Evolutionary conservation across 768 basidiomycete species (phyloP).

Genomic region (Leucocoprinus birnbaumii): DNA sequence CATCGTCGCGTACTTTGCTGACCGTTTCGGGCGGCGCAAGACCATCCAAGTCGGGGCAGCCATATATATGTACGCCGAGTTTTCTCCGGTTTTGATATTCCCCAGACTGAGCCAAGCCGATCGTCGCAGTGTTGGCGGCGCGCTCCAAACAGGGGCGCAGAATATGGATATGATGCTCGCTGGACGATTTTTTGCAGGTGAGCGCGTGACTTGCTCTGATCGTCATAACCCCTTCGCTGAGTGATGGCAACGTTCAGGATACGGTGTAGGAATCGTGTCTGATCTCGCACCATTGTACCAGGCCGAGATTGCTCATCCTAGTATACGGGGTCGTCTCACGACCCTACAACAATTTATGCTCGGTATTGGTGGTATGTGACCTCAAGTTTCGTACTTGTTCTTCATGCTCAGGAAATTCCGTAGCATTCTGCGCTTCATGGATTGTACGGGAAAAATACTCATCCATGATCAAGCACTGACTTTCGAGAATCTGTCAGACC

Average conservation of each 20-base stretch:
- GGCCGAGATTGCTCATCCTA: conserved; percentile 56
- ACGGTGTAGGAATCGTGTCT: conserved; percentile 45
- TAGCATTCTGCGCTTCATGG: conserved; percentile 48
- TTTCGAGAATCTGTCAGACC: conserved; percentile 23
- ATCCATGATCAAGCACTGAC: not conserved
- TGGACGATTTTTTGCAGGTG: conserved; percentile 49
- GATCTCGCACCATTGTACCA: conserved; percentile 48
- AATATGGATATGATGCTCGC: conserved; percentile 47
- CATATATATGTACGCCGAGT: conserved; percentile 30
- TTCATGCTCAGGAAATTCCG: not conserved
- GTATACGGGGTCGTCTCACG: conserved; percentile 51
- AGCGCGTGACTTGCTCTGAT: not conserved
- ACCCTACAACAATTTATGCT: conserved; percentile 56
- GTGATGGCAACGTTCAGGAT: conserved; percentile 19
- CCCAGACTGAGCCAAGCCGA: not conserved
- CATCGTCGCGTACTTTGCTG: conserved; percentile 38
- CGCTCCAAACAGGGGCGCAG: conserved; percentile 41
- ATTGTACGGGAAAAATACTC: conserved; percentile 26
- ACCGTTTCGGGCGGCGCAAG: conserved; percentile 32
- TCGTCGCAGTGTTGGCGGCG: conserved; percentile 36
- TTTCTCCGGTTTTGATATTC: not conserved
- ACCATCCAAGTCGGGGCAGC: conserved; percentile 39
- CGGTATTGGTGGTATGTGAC: conserved; percentile 37
- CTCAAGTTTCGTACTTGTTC: not conserved
- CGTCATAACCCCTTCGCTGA: not conserved